A percentile compares a stretch with the other conserved stretches of the same genome.
Conservation (phyloP, 805 yeast genomes). For the Isabelozyma pseudorhagii region DNA sequence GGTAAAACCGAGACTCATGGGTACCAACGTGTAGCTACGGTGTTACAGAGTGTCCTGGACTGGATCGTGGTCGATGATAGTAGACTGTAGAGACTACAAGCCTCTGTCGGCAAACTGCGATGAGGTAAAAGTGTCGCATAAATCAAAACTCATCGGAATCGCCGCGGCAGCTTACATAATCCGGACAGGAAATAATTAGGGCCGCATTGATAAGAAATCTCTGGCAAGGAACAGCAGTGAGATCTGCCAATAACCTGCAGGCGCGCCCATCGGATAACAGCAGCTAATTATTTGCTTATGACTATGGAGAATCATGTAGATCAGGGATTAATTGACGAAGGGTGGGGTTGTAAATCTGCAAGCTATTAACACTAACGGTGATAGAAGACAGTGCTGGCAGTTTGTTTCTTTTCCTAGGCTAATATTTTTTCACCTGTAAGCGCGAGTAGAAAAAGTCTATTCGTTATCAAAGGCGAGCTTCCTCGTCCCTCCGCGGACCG, state of each 20-base stretch:
- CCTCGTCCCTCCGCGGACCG: neutral
- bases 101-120: neutral
- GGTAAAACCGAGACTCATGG: neutral
- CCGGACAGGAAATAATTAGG: neutral
- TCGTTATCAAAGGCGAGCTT: neutral
- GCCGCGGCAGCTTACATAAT: slow-evolving; percentile 1
- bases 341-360: too few species aligned
- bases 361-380: too few species aligned
- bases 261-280: too few species aligned
- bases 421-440: too few species aligned
- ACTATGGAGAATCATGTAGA: too few species aligned
- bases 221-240: neutral
- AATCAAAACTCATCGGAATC: neutral
- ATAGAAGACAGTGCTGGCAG: too few species aligned
- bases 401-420: too few species aligned
- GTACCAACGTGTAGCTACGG: neutral
- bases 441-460: neutral
- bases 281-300: too few species aligned
- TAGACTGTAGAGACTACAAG: neutral
- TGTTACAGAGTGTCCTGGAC: too few species aligned
- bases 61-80: too few species aligned
- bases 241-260: neutral
- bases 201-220: neutral
- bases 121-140: neutral
- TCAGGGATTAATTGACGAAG: too few species aligned